Evolutionary conservation across 345 rosid genomes (phyloP).

Genomic region (Aquilaria malaccensis): DNA sequence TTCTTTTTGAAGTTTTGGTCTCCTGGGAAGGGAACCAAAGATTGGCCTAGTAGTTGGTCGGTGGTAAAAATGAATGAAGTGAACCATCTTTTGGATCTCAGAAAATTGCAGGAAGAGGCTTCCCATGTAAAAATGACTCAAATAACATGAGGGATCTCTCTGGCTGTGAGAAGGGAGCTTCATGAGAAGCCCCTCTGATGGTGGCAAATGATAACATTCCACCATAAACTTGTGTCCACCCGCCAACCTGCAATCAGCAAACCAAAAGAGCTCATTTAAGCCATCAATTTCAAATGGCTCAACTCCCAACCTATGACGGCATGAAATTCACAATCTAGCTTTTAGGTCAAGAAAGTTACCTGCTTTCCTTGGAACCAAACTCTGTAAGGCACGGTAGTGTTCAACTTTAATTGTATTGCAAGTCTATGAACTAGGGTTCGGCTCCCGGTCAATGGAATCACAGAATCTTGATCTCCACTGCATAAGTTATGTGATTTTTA

Average conservation of each 20-base stretch:
- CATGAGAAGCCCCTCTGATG: slow-evolving; percentile 90
- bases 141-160: slow-evolving; percentile 81
- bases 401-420: slow-evolving; percentile 49
- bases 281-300: not conserved
- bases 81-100: slow-evolving; percentile 17
- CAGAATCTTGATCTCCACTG: slow-evolving; percentile 99
- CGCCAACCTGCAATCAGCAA: slow-evolving; percentile 59
- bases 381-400: slow-evolving; percentile 59
- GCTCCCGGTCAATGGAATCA: slow-evolving; percentile 85
- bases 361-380: slow-evolving; percentile 93
- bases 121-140: slow-evolving; percentile 54
- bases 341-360: slow-evolving; percentile 23
- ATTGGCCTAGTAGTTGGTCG: too few species aligned
- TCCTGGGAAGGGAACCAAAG: too few species aligned
- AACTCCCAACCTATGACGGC: not conserved
- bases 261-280: not conserved
- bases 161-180: slow-evolving; percentile 96
- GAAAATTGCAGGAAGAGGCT: slow-evolving; percentile 69
- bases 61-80: too few species aligned
- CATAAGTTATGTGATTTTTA: not conserved
- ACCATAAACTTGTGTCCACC: slow-evolving; percentile 96
- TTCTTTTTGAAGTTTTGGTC: too few species aligned
- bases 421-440: slow-evolving; percentile 51
- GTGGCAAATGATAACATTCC: slow-evolving; percentile 78
- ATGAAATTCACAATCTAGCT: too few species aligned